Conservation (phyloP, 1,284 basidiomycete genomes). For the Anthracocystis walkeri region DNA sequence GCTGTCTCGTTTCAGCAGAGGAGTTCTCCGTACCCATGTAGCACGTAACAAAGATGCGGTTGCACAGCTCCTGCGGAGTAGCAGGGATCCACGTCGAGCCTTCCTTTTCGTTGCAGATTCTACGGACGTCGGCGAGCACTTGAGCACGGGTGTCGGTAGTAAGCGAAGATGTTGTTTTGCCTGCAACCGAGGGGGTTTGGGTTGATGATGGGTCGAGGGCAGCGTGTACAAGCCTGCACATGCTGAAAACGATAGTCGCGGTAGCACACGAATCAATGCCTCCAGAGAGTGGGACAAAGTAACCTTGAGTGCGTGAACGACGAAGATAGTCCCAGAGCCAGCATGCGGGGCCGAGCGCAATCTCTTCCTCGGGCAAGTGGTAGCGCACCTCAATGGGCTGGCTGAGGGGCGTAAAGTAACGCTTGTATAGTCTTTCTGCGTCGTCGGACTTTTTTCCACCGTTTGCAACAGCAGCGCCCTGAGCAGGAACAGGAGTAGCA, state of each 20-base stretch:
- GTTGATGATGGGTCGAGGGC: slow-evolving; percentile 70
- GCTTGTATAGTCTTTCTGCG: slow-evolving; percentile 23
- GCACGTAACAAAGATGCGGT: slow-evolving; percentile 93
- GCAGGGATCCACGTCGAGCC: slow-evolving; percentile 84
- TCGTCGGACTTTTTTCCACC: slow-evolving; percentile 6
- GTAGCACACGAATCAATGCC: slow-evolving; percentile 98
- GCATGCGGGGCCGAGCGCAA: slow-evolving; percentile 97
- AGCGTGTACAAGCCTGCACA: slow-evolving; percentile 89
- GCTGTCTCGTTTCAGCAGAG: slow-evolving; percentile 82
- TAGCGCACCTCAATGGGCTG: slow-evolving; percentile 76
- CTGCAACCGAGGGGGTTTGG: not conserved
- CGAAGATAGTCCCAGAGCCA: slow-evolving; percentile 99
- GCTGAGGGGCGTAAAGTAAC: slow-evolving; percentile 43
- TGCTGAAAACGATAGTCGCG: slow-evolving; percentile 92
- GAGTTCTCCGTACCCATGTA: slow-evolving; percentile 99
- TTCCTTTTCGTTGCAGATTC: slow-evolving; percentile 85
- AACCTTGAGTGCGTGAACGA: slow-evolving; percentile 91
- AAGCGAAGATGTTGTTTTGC: slow-evolving; percentile 16
- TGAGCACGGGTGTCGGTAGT: slow-evolving; percentile 76
- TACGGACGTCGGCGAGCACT: slow-evolving; percentile 89
- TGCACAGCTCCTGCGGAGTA: slow-evolving; percentile 86
- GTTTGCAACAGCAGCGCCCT: not conserved
- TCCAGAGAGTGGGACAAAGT: slow-evolving; percentile 95
- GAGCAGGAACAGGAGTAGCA: slow-evolving; percentile 16
- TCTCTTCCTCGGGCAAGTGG: slow-evolving; percentile 94